Conservation (phyloP, 1,284 basidiomycete species). For the Hortiboletus rubellus region DNA sequence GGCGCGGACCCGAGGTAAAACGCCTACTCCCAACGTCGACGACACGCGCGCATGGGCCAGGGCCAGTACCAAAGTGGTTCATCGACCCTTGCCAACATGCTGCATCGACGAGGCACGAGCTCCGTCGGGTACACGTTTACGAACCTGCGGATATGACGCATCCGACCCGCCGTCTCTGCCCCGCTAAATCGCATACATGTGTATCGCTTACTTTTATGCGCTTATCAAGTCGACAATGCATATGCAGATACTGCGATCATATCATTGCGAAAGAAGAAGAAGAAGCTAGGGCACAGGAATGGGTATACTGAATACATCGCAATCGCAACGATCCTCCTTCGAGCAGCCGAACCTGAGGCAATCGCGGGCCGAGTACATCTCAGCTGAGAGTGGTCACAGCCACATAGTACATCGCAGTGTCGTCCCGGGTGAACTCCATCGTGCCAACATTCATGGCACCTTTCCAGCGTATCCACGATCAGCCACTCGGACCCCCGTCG, state of each 20-base stretch:
- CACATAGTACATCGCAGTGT: background rate
- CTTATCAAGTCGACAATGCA: background rate
- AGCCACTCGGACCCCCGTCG: conserved; percentile 3
- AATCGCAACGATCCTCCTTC: conserved; percentile 9
- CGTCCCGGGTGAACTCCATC: background rate
- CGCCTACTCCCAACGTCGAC: background rate
- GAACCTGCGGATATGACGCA: conserved; percentile 13
- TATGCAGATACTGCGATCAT: background rate
- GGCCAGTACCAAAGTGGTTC: conserved; percentile 3
- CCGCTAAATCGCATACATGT: background rate
- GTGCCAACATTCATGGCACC: background rate
- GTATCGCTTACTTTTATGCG: background rate
- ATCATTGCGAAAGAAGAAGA: no score
- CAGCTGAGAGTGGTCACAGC: background rate
- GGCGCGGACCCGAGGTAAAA: conserved; percentile 12
- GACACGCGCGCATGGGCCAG: background rate
- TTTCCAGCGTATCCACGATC: conserved; percentile 13
- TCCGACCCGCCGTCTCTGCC: background rate
- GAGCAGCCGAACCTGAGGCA: background rate
- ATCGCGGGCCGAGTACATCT: no score
- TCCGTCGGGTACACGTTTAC: conserved; percentile 1
- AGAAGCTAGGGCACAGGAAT: background rate
- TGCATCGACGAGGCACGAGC: conserved; percentile 24
- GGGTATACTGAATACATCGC: background rate
- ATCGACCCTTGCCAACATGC: conserved; percentile 22